Base-by-base conservation (phyloP, 192 early-diverging fungal genomes). In the Coemansia sp. region DNA sequence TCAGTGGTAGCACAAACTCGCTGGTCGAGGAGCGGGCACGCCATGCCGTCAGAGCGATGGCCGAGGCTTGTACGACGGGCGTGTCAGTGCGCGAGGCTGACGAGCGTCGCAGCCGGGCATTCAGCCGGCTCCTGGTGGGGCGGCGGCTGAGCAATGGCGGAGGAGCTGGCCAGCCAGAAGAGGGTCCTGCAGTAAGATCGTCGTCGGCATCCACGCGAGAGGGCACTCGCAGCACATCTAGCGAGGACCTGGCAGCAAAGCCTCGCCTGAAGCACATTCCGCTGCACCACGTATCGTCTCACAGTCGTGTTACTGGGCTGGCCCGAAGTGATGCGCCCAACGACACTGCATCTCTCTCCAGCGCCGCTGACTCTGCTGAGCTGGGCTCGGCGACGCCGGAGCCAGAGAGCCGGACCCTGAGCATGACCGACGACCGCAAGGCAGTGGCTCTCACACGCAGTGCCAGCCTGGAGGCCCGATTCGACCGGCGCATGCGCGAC, bases 381-480 rank as follows among this genome's bases (percentile, higher is more conserved):
- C n/a, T 44, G 5, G 47, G 60, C 18, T 65, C 75, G 29, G 55
- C 41, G 36, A 69, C 75, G 52, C 64, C 70, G 31, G 76, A 77
- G 20, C 31, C 70, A 9, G 81, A 83, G 20, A 55, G 68, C 41
- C 81, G 81, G 41, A 68, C 81, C 22, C 81, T 78, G 33, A 83
- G 81, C 61, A 63, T 83, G 73, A 76, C 76, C 0, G 58, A 41
- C 66, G 81, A 73, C 61, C 58, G 57, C 12, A 69, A 64, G 34
- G 62, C 81, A 1, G 60, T 68, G n/a, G 68, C 62, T n/a, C 41
- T 71, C 16, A 73, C 69, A 10, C 81, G 73, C 64, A 78, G 81
- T 53, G 81, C 81, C 24, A 83, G 81, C 65, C 73, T 83, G 44
- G 81, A 83, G 62, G 76, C 81, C 34, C 77, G 78, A n/a, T 53